phyloP scores from a whole-genome alignment of 257 asterid species.

The Ocimum tenuiflorum region DNA sequence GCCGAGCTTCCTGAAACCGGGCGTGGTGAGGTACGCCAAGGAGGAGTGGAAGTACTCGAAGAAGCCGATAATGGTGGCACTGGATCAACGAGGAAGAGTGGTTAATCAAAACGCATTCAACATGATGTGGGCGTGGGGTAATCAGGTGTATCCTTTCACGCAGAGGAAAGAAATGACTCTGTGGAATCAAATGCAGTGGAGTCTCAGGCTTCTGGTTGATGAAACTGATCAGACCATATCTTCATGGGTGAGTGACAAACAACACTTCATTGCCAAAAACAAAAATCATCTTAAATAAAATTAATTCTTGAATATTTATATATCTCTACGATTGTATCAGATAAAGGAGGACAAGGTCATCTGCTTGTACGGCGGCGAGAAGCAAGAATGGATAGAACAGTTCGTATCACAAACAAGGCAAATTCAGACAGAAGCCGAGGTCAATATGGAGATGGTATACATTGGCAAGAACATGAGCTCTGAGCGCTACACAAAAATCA shows the following conservation, averaged over 20 bases:
- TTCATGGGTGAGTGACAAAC: background rate
- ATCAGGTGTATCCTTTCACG: background rate
- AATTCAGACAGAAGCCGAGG: background rate
- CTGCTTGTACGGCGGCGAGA: background rate
- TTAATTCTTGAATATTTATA: background rate
- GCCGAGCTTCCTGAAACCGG: background rate
- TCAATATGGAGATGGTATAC: background rate
- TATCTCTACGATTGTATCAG: background rate
- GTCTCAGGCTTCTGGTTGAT: background rate
- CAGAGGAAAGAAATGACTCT: background rate
- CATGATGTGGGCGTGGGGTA: background rate
- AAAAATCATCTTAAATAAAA: background rate
- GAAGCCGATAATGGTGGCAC: background rate
- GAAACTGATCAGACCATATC: background rate
- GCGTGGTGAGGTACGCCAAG: background rate
- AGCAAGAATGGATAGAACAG: background rate
- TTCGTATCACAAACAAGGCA: background rate
- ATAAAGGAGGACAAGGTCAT: background rate
- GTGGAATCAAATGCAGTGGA: background rate
- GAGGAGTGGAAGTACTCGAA: background rate
- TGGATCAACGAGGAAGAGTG: background rate
- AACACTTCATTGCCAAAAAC: background rate
- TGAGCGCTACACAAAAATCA: conserved; percentile 16
- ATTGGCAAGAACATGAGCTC: background rate
- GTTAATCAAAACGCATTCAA: background rate